Evolutionary conservation across 352 stramenopile species (phyloP).

Genomic region (Albugo laibachii): DNA sequence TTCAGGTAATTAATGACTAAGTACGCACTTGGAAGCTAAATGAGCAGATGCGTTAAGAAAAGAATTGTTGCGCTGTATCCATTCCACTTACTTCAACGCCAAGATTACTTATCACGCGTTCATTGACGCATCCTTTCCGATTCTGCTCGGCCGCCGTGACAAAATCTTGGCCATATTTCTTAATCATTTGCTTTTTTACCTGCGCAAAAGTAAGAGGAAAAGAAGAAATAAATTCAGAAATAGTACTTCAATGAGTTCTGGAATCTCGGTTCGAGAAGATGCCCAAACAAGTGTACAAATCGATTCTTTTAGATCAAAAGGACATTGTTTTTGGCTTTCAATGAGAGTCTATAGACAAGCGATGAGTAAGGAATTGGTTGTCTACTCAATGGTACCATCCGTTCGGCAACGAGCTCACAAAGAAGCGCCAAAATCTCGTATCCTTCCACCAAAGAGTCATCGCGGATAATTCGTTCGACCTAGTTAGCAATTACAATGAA

Average conservation of each 20-base stretch:
- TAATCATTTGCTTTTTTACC: conserved; percentile 75
- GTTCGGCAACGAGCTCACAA: conserved; percentile 85
- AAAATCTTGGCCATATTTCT: conserved; percentile 83
- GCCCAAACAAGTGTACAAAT: conserved; percentile 91
- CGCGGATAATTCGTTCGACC: conserved; percentile 86
- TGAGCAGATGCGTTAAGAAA: not conserved
- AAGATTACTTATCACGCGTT: conserved; percentile 85
- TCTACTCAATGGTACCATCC: conserved; percentile 25
- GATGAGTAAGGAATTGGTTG: not conserved
- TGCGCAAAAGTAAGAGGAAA: conserved; percentile 3
- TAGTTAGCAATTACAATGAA: conserved; percentile 7
- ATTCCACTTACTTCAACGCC: conserved; percentile 32
- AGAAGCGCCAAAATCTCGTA: conserved; percentile 90
- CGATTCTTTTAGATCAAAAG: conserved; percentile 83
- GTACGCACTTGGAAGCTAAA: conserved; percentile 81
- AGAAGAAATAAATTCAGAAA: not conserved
- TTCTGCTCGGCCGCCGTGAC: conserved; percentile 63
- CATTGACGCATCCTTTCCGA: conserved; percentile 79
- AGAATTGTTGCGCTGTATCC: not conserved
- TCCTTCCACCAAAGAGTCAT: conserved; percentile 91
- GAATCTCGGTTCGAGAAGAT: conserved; percentile 78
- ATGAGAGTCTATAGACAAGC: conserved; percentile 54
- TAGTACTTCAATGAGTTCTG: conserved; percentile 76
- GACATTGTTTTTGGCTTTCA: conserved; percentile 80
- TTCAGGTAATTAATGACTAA: conserved; percentile 93